Percentiles rank a stretch among this genome's conserved stretches.
These are phyloP conservation scores for Chlamydomonas schloesseri DNA, from an alignment of 139 green algal species.

Conservation along the genomic window DNA sequence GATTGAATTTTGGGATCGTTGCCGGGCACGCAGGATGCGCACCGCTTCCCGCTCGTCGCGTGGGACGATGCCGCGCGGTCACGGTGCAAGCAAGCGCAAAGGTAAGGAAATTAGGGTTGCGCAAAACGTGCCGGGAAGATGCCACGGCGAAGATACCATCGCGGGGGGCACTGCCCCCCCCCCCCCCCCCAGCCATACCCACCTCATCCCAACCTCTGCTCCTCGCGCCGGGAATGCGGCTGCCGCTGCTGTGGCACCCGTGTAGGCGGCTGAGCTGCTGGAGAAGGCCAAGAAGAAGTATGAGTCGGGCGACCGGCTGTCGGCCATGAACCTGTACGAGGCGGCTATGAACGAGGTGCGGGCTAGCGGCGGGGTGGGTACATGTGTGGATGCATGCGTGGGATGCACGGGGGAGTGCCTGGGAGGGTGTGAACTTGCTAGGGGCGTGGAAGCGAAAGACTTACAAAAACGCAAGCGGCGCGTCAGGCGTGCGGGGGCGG, in stretches of 20 bases:
- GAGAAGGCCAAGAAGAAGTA: constrained; percentile 57
- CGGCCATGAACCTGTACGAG: constrained; percentile 79
- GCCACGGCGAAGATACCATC: no score
- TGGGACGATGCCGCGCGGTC: background rate
- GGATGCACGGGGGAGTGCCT: background rate
- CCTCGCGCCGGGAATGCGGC: background rate
- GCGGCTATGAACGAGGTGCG: constrained; percentile 60
- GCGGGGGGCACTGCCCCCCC: no score
- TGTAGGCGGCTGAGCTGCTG: constrained; percentile 33
- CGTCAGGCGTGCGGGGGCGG: no score
- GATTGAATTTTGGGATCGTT: no score
- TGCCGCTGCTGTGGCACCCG: background rate
- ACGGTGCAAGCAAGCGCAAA: constrained; percentile 6
- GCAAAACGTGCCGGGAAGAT: background rate
- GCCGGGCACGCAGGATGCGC: no score
- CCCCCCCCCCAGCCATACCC: no score
- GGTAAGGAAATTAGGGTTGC: background rate
- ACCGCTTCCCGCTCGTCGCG: no score
- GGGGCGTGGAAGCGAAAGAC: no score
- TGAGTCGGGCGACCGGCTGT: constrained; percentile 70
- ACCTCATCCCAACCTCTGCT: no score
- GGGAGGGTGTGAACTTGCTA: no score
- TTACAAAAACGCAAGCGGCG: no score
- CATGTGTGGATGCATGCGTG: no score
- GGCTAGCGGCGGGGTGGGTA: background rate